Evolutionary conservation across 768 basidiomycete species (phyloP).

Genomic region (Crepidotus variabilis): DNA sequence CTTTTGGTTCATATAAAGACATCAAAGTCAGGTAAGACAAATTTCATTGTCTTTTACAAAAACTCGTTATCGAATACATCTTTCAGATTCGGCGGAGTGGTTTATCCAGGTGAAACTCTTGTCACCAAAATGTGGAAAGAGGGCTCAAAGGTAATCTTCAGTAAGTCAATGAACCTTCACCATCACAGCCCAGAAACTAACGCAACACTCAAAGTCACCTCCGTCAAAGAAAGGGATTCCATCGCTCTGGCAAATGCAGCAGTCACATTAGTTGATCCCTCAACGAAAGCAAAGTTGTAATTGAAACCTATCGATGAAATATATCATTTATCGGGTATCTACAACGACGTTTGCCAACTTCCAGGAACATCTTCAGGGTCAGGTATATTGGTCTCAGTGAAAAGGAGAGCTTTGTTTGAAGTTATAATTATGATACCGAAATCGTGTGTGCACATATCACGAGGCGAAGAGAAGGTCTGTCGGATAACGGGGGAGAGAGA

Average conservation of each 20-base stretch:
- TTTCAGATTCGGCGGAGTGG: slow-evolving; percentile 78
- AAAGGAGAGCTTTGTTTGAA: no score
- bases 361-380: no score
- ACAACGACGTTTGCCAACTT: no score
- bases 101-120: slow-evolving; percentile 94
- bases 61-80: not conserved
- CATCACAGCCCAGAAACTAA: not conserved
- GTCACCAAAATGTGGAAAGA: slow-evolving; percentile 99
- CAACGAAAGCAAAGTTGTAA: slow-evolving; percentile 62
- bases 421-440: no score
- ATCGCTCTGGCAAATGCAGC: slow-evolving; percentile 77
- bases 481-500: no score
- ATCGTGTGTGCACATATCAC: no score
- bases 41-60: slow-evolving; percentile 1
- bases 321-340: no score
- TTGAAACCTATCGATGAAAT: not conserved
- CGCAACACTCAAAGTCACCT: slow-evolving; percentile 50
- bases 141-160: slow-evolving; percentile 83
- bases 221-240: slow-evolving; percentile 81
- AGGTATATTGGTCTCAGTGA: no score
- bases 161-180: slow-evolving; percentile 44
- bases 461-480: no score
- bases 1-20: slow-evolving; percentile 81
- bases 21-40: slow-evolving; percentile 85
- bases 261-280: slow-evolving; percentile 57